These are phyloP conservation scores for Ambrosiella xylebori DNA, from an alignment of 2,329 filamentous ascomycete species.

Conservation along the genomic window DNA sequence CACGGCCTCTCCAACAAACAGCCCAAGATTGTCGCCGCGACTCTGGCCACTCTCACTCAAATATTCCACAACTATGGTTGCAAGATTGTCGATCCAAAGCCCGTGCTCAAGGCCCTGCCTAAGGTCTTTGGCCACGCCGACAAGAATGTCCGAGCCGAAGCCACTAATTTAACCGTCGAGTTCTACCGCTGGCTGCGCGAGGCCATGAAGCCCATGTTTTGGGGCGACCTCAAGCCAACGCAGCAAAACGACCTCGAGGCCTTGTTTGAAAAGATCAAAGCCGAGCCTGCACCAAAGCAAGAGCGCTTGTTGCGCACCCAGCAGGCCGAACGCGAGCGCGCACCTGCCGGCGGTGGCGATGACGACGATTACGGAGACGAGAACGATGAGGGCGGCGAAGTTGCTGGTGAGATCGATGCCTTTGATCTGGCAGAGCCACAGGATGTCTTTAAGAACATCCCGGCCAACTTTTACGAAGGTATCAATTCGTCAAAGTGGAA, in stretches of 20 bases:
- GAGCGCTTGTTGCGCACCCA: slow-evolving; percentile 77
- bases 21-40: slow-evolving; percentile 64
- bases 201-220: slow-evolving; percentile 96
- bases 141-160: slow-evolving; percentile 92
- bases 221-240: slow-evolving; percentile 84
- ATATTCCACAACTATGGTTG: slow-evolving; percentile 92
- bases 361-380: slow-evolving; percentile 28
- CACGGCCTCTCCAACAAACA: slow-evolving; percentile 73
- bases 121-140: slow-evolving; percentile 92
- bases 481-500: slow-evolving; percentile 94
- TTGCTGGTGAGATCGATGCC: slow-evolving; percentile 56
- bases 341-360: slow-evolving; percentile 42
- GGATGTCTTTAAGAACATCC: slow-evolving; percentile 67
- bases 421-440: slow-evolving; percentile 75
- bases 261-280: slow-evolving; percentile 83
- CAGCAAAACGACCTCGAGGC: slow-evolving; percentile 90
- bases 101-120: slow-evolving; percentile 69
- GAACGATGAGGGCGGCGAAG: slow-evolving; percentile 32
- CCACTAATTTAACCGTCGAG: slow-evolving; percentile 79
- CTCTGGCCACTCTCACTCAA: slow-evolving; percentile 57
- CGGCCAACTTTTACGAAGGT: slow-evolving; percentile 65
- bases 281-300: slow-evolving; percentile 74
- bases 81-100: slow-evolving; percentile 85
- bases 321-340: slow-evolving; percentile 64
- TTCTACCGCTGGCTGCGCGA: slow-evolving; percentile 94